Evolutionary conservation across 2,329 filamentous ascomycete genomes (phyloP).

Genomic region (Botrytis sinoallii): DNA sequence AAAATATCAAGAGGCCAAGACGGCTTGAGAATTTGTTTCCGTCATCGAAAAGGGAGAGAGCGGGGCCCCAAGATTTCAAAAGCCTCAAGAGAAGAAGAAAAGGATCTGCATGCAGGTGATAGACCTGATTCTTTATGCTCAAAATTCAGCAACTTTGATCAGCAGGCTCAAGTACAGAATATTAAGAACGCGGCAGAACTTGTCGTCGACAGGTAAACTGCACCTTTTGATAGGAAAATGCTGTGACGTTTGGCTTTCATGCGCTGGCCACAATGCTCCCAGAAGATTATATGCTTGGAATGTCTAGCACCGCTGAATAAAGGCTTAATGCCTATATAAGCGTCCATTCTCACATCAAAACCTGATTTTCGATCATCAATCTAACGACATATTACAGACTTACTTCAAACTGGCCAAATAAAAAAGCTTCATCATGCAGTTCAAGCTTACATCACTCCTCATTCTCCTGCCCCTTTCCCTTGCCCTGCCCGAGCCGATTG

Average conservation of each 20-base stretch:
- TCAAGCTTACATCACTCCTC: conserved; percentile 6
- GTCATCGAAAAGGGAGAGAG: not conserved
- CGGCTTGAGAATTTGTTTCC: not conserved
- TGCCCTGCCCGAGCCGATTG: not conserved
- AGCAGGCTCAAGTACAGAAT: not conserved
- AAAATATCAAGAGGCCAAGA: not conserved
- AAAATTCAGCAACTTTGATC: not conserved
- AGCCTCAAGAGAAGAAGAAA: not conserved
- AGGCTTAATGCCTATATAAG: not conserved
- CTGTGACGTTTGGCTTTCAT: not conserved
- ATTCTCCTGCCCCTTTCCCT: conserved; percentile 4
- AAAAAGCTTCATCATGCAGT: not conserved
- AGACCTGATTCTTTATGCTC: not conserved
- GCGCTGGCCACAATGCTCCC: not conserved
- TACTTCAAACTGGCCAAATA: not conserved
- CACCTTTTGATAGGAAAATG: not conserved
- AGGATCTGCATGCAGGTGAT: not conserved
- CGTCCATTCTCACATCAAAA: not conserved
- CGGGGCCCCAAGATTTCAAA: not conserved
- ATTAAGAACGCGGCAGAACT: not conserved
- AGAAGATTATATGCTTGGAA: not conserved
- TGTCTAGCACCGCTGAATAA: not conserved
- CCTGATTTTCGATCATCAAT: not conserved
- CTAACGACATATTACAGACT: not conserved
- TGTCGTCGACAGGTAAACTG: not conserved